A percentile compares a stretch with the other conserved stretches of the same genome.
Evolutionary conservation across 2,329 filamentous ascomycete genomes (phyloP).

Genomic region (Pseudopyrenochaeta lycopersici): DNA sequence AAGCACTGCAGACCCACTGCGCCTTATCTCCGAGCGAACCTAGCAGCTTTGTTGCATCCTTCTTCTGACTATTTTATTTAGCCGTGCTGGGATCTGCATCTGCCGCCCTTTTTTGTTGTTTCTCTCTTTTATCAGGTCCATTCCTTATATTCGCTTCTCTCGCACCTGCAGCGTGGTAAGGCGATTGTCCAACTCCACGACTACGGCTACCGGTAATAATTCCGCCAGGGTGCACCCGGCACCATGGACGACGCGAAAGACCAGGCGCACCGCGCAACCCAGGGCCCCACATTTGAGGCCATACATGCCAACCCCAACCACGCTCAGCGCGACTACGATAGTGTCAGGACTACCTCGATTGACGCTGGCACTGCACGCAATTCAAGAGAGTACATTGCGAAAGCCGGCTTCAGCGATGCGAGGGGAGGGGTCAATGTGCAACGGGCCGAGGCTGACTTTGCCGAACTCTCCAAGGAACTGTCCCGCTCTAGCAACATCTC

Average conservation of each 20-base stretch:
- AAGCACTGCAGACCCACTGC: slow-evolving; percentile 12
- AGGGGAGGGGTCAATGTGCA: slow-evolving; percentile 65
- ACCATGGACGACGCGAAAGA: slow-evolving; percentile 37
- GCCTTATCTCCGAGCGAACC: slow-evolving; percentile 21
- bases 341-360: slow-evolving; percentile 31
- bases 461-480: slow-evolving; percentile 65
- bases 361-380: slow-evolving; percentile 31
- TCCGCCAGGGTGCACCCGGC: slow-evolving; percentile 25
- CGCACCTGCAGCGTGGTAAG: slow-evolving; percentile 11
- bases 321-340: slow-evolving; percentile 22
- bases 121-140: slow-evolving; percentile 10
- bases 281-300: slow-evolving; percentile 36
- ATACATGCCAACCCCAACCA: slow-evolving; percentile 35
- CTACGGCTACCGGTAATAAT: background rate
- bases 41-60: slow-evolving; percentile 3
- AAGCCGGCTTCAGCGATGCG: slow-evolving; percentile 18
- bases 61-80: slow-evolving; percentile 17
- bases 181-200: slow-evolving; percentile 5
- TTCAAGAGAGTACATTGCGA: slow-evolving; percentile 28
- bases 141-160: slow-evolving; percentile 23
- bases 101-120: slow-evolving; percentile 1
- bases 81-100: slow-evolving; percentile 9
- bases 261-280: slow-evolving; percentile 29
- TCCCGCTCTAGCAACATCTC: slow-evolving; percentile 51
- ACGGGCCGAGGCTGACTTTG: slow-evolving; percentile 75